These are phyloP conservation scores for Phaeosphaeria sp. DNA, from an alignment of 2,329 filamentous ascomycete species.

Conservation along the genomic window DNA sequence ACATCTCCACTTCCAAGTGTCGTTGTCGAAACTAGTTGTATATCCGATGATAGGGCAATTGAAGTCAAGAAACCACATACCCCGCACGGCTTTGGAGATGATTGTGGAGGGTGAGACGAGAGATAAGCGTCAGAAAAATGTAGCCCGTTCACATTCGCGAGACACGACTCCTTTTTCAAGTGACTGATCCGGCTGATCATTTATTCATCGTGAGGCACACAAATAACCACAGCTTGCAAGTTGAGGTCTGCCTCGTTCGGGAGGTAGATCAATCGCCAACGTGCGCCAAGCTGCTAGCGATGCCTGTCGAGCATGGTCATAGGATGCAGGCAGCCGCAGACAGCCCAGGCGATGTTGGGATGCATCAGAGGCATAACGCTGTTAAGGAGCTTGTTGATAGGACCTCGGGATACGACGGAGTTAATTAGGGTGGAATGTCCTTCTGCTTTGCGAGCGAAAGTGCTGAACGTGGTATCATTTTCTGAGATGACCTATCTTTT, in stretches of 20 bases:
- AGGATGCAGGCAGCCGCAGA: background rate
- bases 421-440: background rate
- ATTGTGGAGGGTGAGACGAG: background rate
- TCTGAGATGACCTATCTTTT: background rate
- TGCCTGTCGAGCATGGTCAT: background rate
- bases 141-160: background rate
- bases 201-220: background rate
- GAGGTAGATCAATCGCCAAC: background rate
- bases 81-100: background rate
- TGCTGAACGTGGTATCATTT: background rate
- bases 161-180: background rate
- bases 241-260: background rate
- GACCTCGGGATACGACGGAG: background rate
- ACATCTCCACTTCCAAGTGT: background rate
- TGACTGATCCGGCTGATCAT: background rate
- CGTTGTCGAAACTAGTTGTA: background rate
- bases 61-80: background rate
- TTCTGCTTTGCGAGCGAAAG: background rate
- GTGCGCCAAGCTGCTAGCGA: background rate
- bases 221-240: background rate
- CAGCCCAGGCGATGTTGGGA: too few species aligned
- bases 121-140: background rate
- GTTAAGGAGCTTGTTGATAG: background rate
- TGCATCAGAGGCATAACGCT: too few species aligned
- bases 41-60: background rate